These are phyloP conservation scores for Penicillium angulare DNA, from an alignment of 495 filamentous ascomycete genomes.

Conservation along the genomic window DNA sequence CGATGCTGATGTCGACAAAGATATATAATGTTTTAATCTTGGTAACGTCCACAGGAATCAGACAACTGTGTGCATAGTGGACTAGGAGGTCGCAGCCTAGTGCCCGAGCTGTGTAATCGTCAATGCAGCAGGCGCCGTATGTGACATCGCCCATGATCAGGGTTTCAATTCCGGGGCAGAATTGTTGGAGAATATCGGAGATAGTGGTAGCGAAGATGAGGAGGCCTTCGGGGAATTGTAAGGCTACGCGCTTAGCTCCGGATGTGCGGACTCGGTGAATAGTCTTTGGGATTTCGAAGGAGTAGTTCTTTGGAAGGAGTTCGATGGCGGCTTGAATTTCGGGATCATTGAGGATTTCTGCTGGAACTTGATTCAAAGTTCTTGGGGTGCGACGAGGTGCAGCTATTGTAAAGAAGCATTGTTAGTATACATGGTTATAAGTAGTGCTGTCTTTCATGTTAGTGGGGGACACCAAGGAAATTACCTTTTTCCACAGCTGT, in stretches of 20 bases:
- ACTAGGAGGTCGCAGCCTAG: constrained; percentile 93
- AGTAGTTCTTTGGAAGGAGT: constrained; percentile 89
- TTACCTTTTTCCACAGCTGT: constrained; percentile 51
- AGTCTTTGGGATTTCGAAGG: constrained; percentile 97
- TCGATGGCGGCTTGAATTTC: constrained; percentile 87
- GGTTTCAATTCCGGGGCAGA: constrained; percentile 87
- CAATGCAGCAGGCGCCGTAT: constrained; percentile 98
- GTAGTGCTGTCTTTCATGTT: neutral
- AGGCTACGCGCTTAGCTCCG: constrained; percentile 72
- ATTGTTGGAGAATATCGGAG: constrained; percentile 91
- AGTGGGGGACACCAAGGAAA: too few species aligned
- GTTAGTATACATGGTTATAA: neutral
- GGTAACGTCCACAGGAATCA: constrained; percentile 94
- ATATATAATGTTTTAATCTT: constrained; percentile 95
- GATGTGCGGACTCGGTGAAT: constrained; percentile 87
- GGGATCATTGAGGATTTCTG: constrained; percentile 79
- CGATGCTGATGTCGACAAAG: constrained; percentile 97
- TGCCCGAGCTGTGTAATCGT: constrained; percentile 94
- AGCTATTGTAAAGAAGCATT: constrained; percentile 35
- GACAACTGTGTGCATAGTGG: constrained; percentile 94
- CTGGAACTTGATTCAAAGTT: constrained; percentile 83
- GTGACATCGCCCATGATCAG: constrained; percentile 99
- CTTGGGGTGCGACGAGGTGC: constrained; percentile 66
- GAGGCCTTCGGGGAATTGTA: constrained; percentile 96
- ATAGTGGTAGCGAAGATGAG: constrained; percentile 97